Evolutionary conservation across 2,329 filamentous ascomycete species (phyloP).

Genomic region (Penicillium sp.): DNA sequence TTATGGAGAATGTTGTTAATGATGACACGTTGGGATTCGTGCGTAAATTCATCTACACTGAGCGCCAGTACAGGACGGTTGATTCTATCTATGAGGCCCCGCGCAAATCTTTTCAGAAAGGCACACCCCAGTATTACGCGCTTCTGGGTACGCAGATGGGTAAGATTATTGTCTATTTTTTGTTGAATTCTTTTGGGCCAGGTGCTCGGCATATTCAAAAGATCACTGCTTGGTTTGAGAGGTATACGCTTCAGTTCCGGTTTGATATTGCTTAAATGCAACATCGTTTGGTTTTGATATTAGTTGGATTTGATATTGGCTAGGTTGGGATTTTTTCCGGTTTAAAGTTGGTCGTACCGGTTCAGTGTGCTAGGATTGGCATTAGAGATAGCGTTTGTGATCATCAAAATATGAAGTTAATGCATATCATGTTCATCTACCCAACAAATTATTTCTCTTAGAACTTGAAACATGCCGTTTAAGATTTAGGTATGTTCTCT

Average conservation of each 20-base stretch:
- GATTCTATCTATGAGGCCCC: neutral
- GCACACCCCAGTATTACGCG: neutral
- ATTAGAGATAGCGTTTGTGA: too few species aligned
- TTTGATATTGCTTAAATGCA: neutral
- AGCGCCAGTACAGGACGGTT: neutral
- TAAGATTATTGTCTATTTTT: neutral
- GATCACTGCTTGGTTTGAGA: neutral
- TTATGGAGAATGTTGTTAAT: neutral
- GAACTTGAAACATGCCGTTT: neutral
- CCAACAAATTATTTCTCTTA: neutral
- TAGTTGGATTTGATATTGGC: too few species aligned
- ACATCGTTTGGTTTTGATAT: too few species aligned
- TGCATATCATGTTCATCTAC: too few species aligned
- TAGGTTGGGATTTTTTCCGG: too few species aligned
- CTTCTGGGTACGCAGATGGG: neutral
- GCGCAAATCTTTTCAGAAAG: neutral
- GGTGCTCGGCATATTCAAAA: neutral
- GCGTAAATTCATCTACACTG: neutral
- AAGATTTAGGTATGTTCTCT: neutral
- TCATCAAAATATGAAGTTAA: too few species aligned
- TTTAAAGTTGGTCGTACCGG: too few species aligned
- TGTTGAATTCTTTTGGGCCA: neutral
- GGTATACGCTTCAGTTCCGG: neutral
- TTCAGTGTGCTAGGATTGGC: too few species aligned
- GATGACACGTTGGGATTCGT: constrained; percentile 1